These are phyloP conservation scores for Fusarium sp. DNA, from an alignment of 2,329 filamentous ascomycete species.

Conservation along the genomic window DNA sequence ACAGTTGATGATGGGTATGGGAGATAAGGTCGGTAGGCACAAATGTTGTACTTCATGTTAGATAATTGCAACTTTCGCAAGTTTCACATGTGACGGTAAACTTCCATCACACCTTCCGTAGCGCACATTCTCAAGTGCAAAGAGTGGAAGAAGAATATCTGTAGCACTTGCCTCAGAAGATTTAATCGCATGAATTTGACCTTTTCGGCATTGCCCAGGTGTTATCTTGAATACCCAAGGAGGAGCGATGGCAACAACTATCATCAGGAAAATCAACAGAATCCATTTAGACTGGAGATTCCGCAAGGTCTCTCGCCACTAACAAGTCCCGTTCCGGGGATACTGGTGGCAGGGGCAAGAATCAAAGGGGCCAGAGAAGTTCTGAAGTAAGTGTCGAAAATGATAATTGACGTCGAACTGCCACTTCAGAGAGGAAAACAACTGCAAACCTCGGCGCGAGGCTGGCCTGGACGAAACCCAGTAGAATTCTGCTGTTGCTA, in stretches of 20 bases:
- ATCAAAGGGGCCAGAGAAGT: not conserved
- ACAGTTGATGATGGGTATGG: too few species aligned
- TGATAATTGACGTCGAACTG: not conserved
- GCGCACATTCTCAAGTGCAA: not conserved
- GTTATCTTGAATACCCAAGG: not conserved
- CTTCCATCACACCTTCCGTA: not conserved
- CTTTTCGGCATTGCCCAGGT: not conserved
- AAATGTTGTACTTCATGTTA: too few species aligned
- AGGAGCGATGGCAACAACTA: not conserved
- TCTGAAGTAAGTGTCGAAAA: not conserved
- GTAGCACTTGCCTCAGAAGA: not conserved
- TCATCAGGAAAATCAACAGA: not conserved
- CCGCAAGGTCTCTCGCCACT: not conserved
- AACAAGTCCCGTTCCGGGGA: not conserved
- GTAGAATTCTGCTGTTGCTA: not conserved
- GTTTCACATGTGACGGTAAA: not conserved
- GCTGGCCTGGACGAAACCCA: not conserved
- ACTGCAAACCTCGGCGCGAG: not conserved
- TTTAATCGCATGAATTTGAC: not conserved
- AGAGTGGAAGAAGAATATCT: not conserved
- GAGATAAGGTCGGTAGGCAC: too few species aligned
- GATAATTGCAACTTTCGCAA: too few species aligned
- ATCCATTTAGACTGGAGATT: not conserved
- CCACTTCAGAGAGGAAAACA: not conserved
- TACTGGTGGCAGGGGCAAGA: not conserved